Base-by-base conservation (phyloP, 495 filamentous ascomycete species). In the Neurospora tetrasperma region DNA sequence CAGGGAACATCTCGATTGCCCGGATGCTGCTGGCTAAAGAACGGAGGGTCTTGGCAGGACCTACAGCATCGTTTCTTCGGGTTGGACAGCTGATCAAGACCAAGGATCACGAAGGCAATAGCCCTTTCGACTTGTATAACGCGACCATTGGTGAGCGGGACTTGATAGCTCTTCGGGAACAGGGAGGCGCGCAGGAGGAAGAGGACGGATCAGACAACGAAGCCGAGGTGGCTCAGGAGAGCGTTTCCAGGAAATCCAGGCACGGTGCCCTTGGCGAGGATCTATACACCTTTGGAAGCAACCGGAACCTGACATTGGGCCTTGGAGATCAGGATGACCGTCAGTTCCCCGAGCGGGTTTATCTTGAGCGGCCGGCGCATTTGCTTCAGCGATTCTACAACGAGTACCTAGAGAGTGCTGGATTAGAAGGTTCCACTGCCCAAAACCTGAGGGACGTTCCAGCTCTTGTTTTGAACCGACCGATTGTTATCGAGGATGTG, bases 61-160 rank as follows among this genome's bases (percentile, higher is more conserved):
- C 84, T 40, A 83, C 83, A 4, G 83, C 80, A 54, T 80, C 81
- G 27, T 68, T 85, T n/a, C 75, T 78, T 42, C 79, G 81, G 41
- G 83, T 87, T 12, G 88, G 87, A 31, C 89, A 89, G 41, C 82
- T 97, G 38, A 95, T 98, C 75, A 97, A 97, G 82, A 91, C 96
- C 70, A 99, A 99, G 79, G 96, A 99, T 76, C 90, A 91, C 68
- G 94, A 97, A 79, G 96, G 96, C 20, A 92, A 95, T 76, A 97
- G 94, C 72, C 94, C 96, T 0, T 96, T 97, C 73, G 95, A 98
- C 78, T 84, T 98, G 18, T 97, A 96, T 75, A 90, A 90, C 68
- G 88, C 90, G 31, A 95, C 93, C 14, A 94, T 97, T 71, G 89
- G 89, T 66, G 87, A 90, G 68, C 84, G 85, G 6, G 77, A 78